Conservation (phyloP, 1,139 yeast species). For the Martiniozyma asiatica region DNA sequence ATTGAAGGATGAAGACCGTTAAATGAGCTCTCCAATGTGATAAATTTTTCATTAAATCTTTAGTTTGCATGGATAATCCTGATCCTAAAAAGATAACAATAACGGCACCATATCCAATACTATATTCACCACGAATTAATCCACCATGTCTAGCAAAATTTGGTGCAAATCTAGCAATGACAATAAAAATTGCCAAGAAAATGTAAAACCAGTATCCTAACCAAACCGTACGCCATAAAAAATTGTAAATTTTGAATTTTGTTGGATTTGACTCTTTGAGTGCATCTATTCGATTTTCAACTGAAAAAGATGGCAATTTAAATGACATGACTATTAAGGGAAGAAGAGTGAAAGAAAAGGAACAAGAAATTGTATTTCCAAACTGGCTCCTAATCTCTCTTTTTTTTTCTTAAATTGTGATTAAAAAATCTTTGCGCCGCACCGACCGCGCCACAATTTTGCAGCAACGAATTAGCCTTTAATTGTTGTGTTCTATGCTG, state of each 20-base stretch:
- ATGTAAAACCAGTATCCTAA: constrained; percentile 54
- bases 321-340: not conserved
- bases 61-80: constrained; percentile 66
- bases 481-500: too few species aligned
- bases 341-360: not conserved
- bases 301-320: constrained; percentile 2
- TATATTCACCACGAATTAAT: constrained; percentile 56
- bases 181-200: constrained; percentile 56
- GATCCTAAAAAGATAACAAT: constrained; percentile 73
- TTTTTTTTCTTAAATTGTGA: too few species aligned
- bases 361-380: too few species aligned
- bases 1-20: constrained; percentile 55
- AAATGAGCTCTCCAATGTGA: constrained; percentile 75
- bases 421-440: too few species aligned
- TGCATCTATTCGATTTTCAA: constrained; percentile 4
- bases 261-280: constrained; percentile 6
- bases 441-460: too few species aligned
- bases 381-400: too few species aligned
- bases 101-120: constrained; percentile 78
- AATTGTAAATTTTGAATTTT: constrained; percentile 5
- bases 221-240: constrained; percentile 11
- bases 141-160: constrained; percentile 79
- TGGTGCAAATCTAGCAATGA: constrained; percentile 69
- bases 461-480: too few species aligned
- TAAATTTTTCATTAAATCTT: constrained; percentile 45